These are phyloP conservation scores for Hymenoscyphus fructigenus DNA, from an alignment of 2,329 filamentous ascomycete species.

Conservation along the genomic window DNA sequence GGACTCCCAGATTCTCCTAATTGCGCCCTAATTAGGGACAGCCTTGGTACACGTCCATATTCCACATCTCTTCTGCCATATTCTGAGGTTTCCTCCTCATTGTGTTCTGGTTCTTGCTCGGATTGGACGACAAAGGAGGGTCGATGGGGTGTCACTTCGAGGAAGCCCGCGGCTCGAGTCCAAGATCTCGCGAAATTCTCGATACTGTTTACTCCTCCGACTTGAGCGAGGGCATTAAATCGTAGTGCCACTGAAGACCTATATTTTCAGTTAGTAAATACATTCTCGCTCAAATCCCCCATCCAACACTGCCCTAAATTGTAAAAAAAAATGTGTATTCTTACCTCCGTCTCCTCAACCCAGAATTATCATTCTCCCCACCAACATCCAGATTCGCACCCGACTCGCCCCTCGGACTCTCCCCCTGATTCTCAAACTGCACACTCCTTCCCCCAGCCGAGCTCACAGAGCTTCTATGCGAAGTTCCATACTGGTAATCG, in stretches of 20 bases:
- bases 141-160: constrained; percentile 79
- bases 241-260: constrained; percentile 61
- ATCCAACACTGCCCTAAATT: background rate
- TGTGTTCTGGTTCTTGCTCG: constrained; percentile 44
- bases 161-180: constrained; percentile 86
- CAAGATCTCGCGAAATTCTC: constrained; percentile 91
- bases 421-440: constrained; percentile 26
- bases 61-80: constrained; percentile 32
- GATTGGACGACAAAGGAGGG: constrained; percentile 71
- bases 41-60: constrained; percentile 26
- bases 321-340: constrained; percentile 3
- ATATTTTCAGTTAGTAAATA: constrained; percentile 14
- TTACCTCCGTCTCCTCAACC: constrained; percentile 34
- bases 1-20: constrained; percentile 43
- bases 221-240: constrained; percentile 61
- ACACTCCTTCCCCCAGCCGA: constrained; percentile 32
- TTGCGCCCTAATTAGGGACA: constrained; percentile 51
- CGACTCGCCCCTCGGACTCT: constrained; percentile 28
- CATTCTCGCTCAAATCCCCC: background rate
- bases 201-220: constrained; percentile 90
- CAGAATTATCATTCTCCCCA: constrained; percentile 20
- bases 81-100: constrained; percentile 24
- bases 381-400: constrained; percentile 31
- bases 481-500: constrained; percentile 37
- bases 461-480: constrained; percentile 33